Evolutionary conservation across 139 green algal genomes (phyloP).

Genomic region (Chlamydomonas sp.): DNA sequence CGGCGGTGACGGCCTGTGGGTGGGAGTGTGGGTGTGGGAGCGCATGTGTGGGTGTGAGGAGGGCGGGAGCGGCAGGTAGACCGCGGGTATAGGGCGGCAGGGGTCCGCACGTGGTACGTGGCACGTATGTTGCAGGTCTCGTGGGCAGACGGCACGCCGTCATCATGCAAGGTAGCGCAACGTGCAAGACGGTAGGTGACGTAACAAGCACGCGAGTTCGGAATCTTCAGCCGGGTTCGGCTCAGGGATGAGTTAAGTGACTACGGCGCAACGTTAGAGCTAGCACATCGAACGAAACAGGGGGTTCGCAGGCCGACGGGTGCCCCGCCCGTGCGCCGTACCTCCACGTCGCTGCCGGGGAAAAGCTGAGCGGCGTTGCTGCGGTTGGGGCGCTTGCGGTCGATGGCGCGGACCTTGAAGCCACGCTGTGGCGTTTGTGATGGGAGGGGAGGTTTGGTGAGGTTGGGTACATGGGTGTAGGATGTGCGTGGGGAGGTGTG

Average conservation of each 20-base stretch:
- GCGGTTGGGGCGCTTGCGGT: conserved; percentile 30
- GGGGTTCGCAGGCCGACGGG: background rate
- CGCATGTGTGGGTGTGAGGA: background rate
- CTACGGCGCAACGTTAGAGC: too few relatives aligned
- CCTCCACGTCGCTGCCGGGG: conserved; percentile 51
- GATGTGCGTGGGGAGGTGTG: background rate
- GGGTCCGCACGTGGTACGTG: background rate
- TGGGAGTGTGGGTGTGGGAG: background rate
- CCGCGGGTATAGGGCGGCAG: background rate
- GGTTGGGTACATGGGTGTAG: background rate
- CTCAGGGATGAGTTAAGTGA: too few relatives aligned
- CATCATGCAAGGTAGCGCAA: too few relatives aligned
- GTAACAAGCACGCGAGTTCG: too few relatives aligned
- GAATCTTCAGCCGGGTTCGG: too few relatives aligned
- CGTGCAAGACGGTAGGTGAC: too few relatives aligned
- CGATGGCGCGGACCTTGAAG: conserved; percentile 36
- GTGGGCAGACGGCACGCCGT: too few relatives aligned
- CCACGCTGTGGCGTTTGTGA: conserved; percentile 14
- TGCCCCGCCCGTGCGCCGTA: conserved; percentile 18
- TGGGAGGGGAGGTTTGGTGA: background rate
- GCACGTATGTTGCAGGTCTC: too few relatives aligned
- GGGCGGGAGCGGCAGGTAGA: background rate
- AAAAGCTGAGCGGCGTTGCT: conserved; percentile 71
- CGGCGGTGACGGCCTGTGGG: conserved; percentile 56
- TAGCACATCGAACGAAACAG: background rate